Conservation (phyloP, 2,329 filamentous ascomycete species). For the Neobulgaria alba region DNA sequence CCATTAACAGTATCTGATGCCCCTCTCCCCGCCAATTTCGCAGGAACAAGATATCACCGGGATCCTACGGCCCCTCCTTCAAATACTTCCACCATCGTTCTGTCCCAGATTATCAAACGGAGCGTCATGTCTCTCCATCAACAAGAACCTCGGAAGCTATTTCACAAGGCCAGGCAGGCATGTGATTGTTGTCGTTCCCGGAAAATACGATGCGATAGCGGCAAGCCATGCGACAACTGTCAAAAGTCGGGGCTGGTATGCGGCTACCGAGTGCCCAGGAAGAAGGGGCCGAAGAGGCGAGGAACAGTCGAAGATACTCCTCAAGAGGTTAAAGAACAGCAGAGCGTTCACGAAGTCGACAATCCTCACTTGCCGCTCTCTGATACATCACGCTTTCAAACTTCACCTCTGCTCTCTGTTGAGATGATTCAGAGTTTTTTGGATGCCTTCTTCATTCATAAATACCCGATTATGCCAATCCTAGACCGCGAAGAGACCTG, state of each 20-base stretch:
- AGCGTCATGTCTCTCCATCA: slow-evolving; percentile 8
- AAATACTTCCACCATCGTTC: no score
- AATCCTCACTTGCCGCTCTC: no score
- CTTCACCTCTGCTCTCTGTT: slow-evolving; percentile 7
- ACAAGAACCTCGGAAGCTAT: neutral
- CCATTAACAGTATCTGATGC: no score
- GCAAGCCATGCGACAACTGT: slow-evolving; percentile 25
- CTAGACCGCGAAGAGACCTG: slow-evolving; percentile 20
- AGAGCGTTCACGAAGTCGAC: no score
- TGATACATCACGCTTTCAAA: neutral
- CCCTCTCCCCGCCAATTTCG: no score
- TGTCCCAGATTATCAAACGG: slow-evolving; percentile 6
- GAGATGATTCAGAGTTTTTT: slow-evolving; percentile 21
- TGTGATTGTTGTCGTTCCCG: slow-evolving; percentile 28
- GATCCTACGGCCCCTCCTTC: no score
- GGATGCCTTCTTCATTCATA: slow-evolving; percentile 29
- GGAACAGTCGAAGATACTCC: slow-evolving; percentile 2
- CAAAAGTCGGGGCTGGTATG: slow-evolving; percentile 13
- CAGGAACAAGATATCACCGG: no score
- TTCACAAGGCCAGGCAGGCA: slow-evolving; percentile 22
- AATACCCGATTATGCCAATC: slow-evolving; percentile 30
- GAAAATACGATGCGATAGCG: slow-evolving; percentile 28
- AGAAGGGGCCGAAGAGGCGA: slow-evolving; percentile 26
- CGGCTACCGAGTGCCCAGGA: slow-evolving; percentile 28
- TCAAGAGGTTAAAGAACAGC: no score